Conservation (phyloP, 345 rosid species). For the Aurinia saxatilis region DNA sequence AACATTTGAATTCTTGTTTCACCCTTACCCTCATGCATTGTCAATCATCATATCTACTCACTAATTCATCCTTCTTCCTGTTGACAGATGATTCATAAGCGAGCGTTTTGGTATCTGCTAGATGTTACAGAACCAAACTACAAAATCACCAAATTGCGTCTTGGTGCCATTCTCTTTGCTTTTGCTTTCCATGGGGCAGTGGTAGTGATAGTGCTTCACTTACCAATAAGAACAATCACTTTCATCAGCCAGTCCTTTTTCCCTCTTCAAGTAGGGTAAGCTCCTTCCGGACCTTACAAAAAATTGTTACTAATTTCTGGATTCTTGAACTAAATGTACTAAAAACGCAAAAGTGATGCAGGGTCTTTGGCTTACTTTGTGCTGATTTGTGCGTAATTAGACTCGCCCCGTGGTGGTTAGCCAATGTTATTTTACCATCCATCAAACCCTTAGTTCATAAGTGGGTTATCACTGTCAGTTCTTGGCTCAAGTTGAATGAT, state of each 20-base stretch:
- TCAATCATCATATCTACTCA: background rate
- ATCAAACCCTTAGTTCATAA: constrained; percentile 5
- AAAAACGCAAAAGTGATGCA: background rate
- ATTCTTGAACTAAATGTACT: background rate
- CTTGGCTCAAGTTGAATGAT: constrained; percentile 9
- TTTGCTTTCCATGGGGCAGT: constrained; percentile 8
- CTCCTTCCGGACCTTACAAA: background rate
- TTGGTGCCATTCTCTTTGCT: background rate
- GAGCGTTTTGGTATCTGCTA: constrained; percentile 12
- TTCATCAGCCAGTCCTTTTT: constrained; percentile 4
- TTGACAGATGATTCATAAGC: constrained; percentile 1
- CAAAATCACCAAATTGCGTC: background rate
- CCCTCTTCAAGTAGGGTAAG: constrained; percentile 11
- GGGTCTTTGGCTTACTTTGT: background rate
- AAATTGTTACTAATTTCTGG: background rate
- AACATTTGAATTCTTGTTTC: background rate
- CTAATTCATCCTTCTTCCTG: background rate
- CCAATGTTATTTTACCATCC: background rate
- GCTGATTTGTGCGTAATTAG: background rate
- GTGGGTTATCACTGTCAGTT: constrained; percentile 9
- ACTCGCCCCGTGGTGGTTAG: constrained; percentile 2
- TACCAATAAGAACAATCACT: constrained; percentile 4
- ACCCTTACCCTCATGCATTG: background rate
- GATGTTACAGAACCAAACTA: constrained; percentile 14
- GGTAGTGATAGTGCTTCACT: constrained; percentile 10